Base-by-base conservation (phyloP, 805 yeast species). In the Cyberlindnera sargentensis region DNA sequence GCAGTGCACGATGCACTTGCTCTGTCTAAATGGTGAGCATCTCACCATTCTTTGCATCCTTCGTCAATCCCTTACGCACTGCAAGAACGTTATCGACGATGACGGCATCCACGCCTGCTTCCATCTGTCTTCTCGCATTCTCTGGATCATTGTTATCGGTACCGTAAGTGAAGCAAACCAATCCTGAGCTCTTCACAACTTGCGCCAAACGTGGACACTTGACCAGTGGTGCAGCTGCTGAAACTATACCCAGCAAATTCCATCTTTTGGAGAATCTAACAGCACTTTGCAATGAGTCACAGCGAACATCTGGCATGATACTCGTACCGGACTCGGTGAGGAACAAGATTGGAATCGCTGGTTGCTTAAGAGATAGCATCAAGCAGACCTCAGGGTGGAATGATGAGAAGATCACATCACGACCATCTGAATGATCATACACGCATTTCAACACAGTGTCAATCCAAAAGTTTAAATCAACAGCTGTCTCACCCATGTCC, bases 91-190 rank as follows among this genome's bases (percentile, higher is more conserved):
- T 82, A 64, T 91, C 98, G 3, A 87, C 97, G 65, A 91, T 91
- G n/a, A 91, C 97, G 0, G 99, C 99, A 70, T 91, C 98, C 9
- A 91, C 96, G 7, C 98, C 98, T 4, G 95, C 90, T 49, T 78
- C 80, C 82, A 91, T 82, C 63, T 91, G 96, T 45, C 84, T 68
- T 52, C 79, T 80, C 28, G 95, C 89, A 48, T 80, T 80, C 45
- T 78, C 88, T 0, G 97, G 96, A 31, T 78, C 80, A 56, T 91
- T 91, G 62, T 91, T 91, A 59, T 75, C 72, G 1, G 76, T 73
- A 28, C 98, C 98, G 55, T 91, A 91, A 0, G 96, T 86, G 44
- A 91, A 91, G 64, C 96, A 90, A 9, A 90, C 96, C 49, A 91
- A 72, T 0, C 97, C 97, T 40, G 84, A 78, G 11, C 88, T 80